Conservation (phyloP, 371 early-diverging fungal genomes). For the Saksenaea vasiformis region DNA sequence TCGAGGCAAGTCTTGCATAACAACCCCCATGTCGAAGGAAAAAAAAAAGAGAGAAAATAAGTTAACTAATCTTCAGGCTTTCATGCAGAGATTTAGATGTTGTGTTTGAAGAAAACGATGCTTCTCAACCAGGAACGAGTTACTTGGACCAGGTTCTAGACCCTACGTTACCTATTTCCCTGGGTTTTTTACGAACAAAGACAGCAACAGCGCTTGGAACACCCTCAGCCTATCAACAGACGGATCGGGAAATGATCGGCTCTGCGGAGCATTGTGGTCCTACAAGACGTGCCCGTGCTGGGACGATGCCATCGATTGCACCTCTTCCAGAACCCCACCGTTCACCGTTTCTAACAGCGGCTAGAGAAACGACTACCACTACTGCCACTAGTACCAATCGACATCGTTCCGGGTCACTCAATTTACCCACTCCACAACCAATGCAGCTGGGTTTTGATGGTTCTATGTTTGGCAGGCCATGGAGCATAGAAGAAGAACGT, state of each 20-base stretch:
- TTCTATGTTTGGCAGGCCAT: conserved; percentile 65
- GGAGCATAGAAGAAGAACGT: conserved; percentile 46
- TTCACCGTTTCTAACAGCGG: conserved; percentile 20
- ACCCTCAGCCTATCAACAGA: conserved; percentile 16
- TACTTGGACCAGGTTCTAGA: conserved; percentile 30
- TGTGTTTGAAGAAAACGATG: conserved; percentile 43
- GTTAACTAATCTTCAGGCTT: not conserved
- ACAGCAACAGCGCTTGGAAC: conserved; percentile 17
- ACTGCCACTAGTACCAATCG: too few species aligned
- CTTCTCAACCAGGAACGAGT: conserved; percentile 15
- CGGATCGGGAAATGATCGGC: conserved; percentile 6
- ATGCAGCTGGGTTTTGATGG: conserved; percentile 63
- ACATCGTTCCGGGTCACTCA: conserved; percentile 61
- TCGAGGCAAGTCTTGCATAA: conserved; percentile 17
- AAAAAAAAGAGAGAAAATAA: not conserved
- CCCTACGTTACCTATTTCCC: conserved; percentile 21
- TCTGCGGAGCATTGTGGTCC: conserved; percentile 9
- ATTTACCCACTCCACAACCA: conserved; percentile 57
- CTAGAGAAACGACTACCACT: too few species aligned
- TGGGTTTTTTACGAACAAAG: conserved; percentile 29
- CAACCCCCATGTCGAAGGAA: not conserved
- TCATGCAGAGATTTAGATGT: conserved; percentile 36
- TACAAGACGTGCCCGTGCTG: conserved; percentile 71
- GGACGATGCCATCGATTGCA: conserved; percentile 75
- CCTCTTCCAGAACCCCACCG: conserved; percentile 44